Evolutionary conservation across 768 basidiomycete species (phyloP).

Genomic region (Kwoniella sp.): DNA sequence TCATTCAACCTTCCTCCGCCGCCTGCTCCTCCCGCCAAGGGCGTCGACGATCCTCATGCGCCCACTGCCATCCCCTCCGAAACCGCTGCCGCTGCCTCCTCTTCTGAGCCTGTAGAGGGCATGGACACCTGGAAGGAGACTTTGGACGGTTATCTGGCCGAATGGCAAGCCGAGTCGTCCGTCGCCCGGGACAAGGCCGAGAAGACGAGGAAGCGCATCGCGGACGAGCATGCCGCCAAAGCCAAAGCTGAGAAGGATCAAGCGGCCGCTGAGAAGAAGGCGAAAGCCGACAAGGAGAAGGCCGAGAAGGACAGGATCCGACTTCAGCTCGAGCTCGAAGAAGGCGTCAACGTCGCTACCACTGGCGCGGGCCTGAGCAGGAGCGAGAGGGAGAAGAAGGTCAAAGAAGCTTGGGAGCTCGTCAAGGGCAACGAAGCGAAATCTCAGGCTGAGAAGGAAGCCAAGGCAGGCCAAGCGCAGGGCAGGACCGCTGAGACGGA

Average conservation of each 20-base stretch:
- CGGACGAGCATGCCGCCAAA: slow-evolving; percentile 36
- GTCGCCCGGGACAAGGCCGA: slow-evolving; percentile 48
- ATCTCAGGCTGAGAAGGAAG: slow-evolving; percentile 5
- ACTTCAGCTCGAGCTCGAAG: slow-evolving; percentile 36
- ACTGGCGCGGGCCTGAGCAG: slow-evolving; percentile 1
- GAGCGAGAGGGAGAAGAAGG: slow-evolving; percentile 41
- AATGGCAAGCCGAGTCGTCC: slow-evolving; percentile 45
- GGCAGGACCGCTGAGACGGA: slow-evolving; percentile 28
- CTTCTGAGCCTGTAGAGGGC: slow-evolving; percentile 32
- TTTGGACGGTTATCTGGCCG: slow-evolving; percentile 33
- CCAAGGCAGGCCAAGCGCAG: background rate
- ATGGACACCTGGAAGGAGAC: slow-evolving; percentile 45
- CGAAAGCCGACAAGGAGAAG: slow-evolving; percentile 27
- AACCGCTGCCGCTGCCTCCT: slow-evolving; percentile 22
- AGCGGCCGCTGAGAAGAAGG: slow-evolving; percentile 20
- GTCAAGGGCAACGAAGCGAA: slow-evolving; percentile 28
- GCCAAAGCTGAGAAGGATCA: slow-evolving; percentile 28
- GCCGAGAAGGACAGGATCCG: slow-evolving; percentile 26
- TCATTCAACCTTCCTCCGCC: slow-evolving; percentile 41
- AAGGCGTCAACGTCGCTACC: slow-evolving; percentile 21
- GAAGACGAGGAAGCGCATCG: slow-evolving; percentile 39
- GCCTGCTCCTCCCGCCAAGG: slow-evolving; percentile 47
- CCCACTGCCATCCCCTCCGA: slow-evolving; percentile 21
- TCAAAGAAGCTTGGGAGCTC: slow-evolving; percentile 56
- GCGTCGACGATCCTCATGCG: slow-evolving; percentile 18